Base-by-base conservation (phyloP, 805 yeast genomes). In the Peterozyma xylosa region DNA sequence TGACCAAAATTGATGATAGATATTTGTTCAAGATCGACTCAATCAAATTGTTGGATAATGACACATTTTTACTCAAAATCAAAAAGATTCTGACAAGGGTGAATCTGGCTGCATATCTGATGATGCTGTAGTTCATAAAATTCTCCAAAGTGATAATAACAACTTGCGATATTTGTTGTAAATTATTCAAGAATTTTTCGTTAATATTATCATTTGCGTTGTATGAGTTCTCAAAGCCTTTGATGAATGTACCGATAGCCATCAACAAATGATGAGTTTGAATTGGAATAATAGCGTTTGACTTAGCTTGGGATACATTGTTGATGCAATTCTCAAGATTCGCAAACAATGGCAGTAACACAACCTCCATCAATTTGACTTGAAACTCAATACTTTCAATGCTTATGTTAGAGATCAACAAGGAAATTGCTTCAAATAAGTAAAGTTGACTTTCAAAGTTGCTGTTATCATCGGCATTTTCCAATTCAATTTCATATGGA, bases 41-140 rank as follows among this genome's bases (percentile, higher is more conserved):
- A 36, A 70, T 64, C 17, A 53, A 56, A 56, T 68, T 78, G 45
- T 66, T 66, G 30, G 77, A 64, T 49, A 78, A 68, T 7, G 63
- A 62, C 16, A 63, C 62, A 43, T 51, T 46, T 40, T 58, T 63
- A 18, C 78, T 78, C 53, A 93, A 67, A 36, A 91, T 68, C 17
- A 95, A 87, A 43, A 89, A 83, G 52, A 93, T 73, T 49, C 98
- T 75, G 10, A 96, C 87, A 63, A 90, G 82, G 30, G 96, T 78
- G 59, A 86, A 88, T 53, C 96, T 75, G 4, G 91, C 71, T 4
- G 96, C 83, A 52, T 88, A 96, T 57, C 98, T 76, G 38, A 91
- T 78, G 30, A 71, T 69, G 57, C 82, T 88, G 49, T 70, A 72
- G 35, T 76, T 73, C 44, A 80, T 71, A 50, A 89, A 78, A 46